These are phyloP conservation scores for Prunus kanzakura DNA, from an alignment of 306 rosid species.

Conservation along the genomic window DNA sequence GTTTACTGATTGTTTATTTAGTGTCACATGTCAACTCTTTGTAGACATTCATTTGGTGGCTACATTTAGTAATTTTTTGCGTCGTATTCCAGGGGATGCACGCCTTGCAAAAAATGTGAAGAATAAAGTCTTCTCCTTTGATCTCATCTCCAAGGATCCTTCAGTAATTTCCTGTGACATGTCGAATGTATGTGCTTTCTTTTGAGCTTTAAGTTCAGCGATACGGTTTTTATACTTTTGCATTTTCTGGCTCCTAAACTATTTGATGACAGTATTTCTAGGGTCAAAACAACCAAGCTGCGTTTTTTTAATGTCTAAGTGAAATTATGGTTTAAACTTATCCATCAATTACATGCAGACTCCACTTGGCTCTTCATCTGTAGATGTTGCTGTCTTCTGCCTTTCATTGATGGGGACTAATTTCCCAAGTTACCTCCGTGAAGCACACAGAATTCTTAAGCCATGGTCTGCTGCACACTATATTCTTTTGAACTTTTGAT, in stretches of 20 bases:
- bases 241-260: not conserved
- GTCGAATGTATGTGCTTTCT: slow-evolving; percentile 65
- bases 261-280: not conserved
- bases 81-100: slow-evolving; percentile 73
- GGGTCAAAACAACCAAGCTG: not conserved
- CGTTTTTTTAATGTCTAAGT: not conserved
- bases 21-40: not conserved
- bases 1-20: not conserved
- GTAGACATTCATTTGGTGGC: not conserved
- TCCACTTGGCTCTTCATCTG: slow-evolving; percentile 58
- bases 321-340: not conserved
- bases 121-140: slow-evolving; percentile 84
- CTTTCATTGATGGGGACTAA: slow-evolving; percentile 95
- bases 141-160: slow-evolving; percentile 83
- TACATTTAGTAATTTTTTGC: slow-evolving; percentile 14
- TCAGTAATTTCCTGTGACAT: slow-evolving; percentile 83
- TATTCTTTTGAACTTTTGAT: not conserved
- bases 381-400: slow-evolving; percentile 82
- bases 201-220: not conserved
- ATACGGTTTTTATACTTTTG: not conserved
- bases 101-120: slow-evolving; percentile 73
- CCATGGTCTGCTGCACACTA: slow-evolving; percentile 46
- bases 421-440: slow-evolving; percentile 61
- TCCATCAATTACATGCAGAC: slow-evolving; percentile 39
- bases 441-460: slow-evolving; percentile 81